Evolutionary conservation across 805 yeast species (phyloP), one percentile per base, ranked within the genome.

Genomic region (Zygosaccharomyces pseudorouxii): DNA sequence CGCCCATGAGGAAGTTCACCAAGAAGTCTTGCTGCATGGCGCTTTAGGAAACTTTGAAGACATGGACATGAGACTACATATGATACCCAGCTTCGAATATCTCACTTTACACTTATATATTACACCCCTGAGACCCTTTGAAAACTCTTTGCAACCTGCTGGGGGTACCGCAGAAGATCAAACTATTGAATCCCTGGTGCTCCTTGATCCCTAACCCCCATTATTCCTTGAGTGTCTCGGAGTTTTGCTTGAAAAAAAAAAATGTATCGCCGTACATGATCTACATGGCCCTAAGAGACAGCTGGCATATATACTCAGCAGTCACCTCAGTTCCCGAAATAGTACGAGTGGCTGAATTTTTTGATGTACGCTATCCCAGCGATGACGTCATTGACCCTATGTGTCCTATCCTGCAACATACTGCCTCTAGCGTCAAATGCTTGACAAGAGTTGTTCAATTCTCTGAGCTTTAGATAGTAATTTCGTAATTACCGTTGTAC

Each of bases 1-100:
- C 96, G 75, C 96, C 96, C 96, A 89, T 86, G 75, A 86, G 65
- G 81, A 86, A 86, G 70, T 80, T 84, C 65, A 74, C 65, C 61
- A 75, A 23, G 44, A 41, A 41, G 33, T 41, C 44, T 29, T 41
- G 29, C 12, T 41, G 44, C 44, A 41, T 41, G 37, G 19, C 16
- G 16, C 22, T 6, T 14, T 3, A 2, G 19, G 12, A 33, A 33
- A 3, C 20, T 5, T 11, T 14, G 3, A 9, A 3, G 22, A 33
- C 20, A 6, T n/a, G 4, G 37, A 16, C 12, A 8, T 30, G 35
- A 14, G 11, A 16, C 5, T 14, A 33, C 12, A 33, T 8, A 18
- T 33, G 37, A 12, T 5, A 8, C 11, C 19, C 18, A 33, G 12
- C 7, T 33, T 11, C 16, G 5, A 14, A 16, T n/a, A 4, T 14